Evolutionary conservation across 75 land plant genomes (phyloP), one percentile per base, ranked within the genome.

Genomic region (Azolla pinnata): DNA sequence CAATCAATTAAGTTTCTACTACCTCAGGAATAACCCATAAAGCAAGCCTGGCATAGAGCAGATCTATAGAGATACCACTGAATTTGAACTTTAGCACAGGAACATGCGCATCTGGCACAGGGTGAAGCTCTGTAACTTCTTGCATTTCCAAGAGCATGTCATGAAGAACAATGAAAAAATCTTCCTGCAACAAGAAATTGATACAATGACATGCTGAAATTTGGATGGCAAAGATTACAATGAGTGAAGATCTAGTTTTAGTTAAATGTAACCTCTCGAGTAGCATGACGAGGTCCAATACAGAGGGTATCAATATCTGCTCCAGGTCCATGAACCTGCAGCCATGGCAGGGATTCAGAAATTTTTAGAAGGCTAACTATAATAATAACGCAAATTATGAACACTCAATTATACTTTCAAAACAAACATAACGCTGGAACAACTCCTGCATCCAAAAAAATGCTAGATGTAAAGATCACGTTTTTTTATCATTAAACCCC

Each of bases 241-340:
- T n/a, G n/a, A n/a, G n/a, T n/a, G n/a, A n/a, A n/a, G n/a, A n/a
- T n/a, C n/a, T n/a, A n/a, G n/a, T n/a, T n/a, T n/a, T n/a, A n/a
- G n/a, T n/a, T n/a, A n/a, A n/a, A n/a, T n/a, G n/a, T 65, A 72
- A 88, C 96, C 71, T 92, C 96, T 62, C 97, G 67, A 48, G 82
- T 76, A 19, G 89, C 97, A 76, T 92, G 81, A 19, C 77, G 72
- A 52, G 97, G 97, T 20, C 97, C 97, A 54, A 92, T 96, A 64
- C 95, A 91, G 26, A 91, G 73, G 12, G 97, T 91, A 50, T 91
- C 95, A 42, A 91, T 88, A 76, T 91, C 97, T 14, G 97, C 92
- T 33, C 97, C 89, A 28, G 97, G 97, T 0, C 95, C 88, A 78
- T 91, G 97, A 19, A 89, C 96, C 96, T 89, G 27, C 16, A 46